Evolutionary conservation across 495 filamentous ascomycete genomes (phyloP), one percentile per base, ranked within the genome.

Genomic region (Cladorrhinum samala): DNA sequence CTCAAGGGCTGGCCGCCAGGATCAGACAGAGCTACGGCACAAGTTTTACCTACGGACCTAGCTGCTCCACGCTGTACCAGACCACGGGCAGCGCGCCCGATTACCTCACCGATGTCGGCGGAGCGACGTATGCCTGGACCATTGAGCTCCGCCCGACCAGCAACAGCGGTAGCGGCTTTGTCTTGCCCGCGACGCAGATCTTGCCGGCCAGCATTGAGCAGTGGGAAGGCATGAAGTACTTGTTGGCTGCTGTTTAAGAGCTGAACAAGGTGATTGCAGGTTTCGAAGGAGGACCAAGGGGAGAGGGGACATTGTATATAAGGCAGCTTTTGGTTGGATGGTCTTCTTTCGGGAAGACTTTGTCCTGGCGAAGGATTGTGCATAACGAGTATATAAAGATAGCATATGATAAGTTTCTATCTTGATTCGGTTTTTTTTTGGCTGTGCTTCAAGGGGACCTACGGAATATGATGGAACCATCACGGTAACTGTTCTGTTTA

Each of bases 11-110:
- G 20, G 65, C 71, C n/a, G 69, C 68, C 14, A 62, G 64, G 40
- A 79, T 84, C 58, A 43, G 60, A 52, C 59, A 61, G 25, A 57
- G 72, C 14, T 76, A 81, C 55, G 77, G 77, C 30, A 76, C 74
- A 2, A 59, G 52, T 0, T 77, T 75, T 49, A 64, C 58, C 2
- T 79, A 73, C 56, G 82, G 82, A 1, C 77, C 78, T 4, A 77
- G 75, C 42, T 84, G 82, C 65, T 52, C 63, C 6, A 83, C 80
- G n/a, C 68, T 84, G 53, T 85, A 85, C 60, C 64, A 77, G 48
- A 76, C 77, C 0, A 78, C 77, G 2, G 82, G 82, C 2, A 65
- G 65, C 53, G 73, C 70, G 19, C 68, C 77, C 9, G 82, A 85
- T 55, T 84, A 83, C 37, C 59, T 77, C 27, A 71, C 71, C 16